Conservation (phyloP, 2,329 filamentous ascomycete species). For the Phialocephala subalpina region DNA sequence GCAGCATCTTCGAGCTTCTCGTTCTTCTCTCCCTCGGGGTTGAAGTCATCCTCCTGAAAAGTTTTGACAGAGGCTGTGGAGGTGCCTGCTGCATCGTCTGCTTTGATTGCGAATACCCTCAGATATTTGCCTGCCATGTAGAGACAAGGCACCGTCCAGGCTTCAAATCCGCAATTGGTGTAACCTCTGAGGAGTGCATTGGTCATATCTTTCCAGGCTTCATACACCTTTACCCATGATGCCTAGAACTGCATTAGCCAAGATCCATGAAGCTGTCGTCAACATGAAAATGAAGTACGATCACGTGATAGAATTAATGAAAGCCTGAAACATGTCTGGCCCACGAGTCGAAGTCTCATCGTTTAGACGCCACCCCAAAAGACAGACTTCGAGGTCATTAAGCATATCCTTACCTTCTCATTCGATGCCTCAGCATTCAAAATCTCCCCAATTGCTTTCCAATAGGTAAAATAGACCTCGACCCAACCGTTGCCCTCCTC, state of each 20-base stretch:
- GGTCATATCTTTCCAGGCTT: conserved; percentile 86
- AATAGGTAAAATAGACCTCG: conserved; percentile 84
- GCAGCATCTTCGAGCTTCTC: conserved; percentile 91
- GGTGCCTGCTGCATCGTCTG: conserved; percentile 71
- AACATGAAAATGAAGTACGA: not conserved
- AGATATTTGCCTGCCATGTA: conserved; percentile 89
- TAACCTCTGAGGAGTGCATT: conserved; percentile 83
- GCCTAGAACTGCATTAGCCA: conserved; percentile 26
- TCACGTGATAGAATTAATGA: not conserved
- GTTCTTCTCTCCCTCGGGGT: conserved; percentile 78
- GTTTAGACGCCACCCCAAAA: not conserved
- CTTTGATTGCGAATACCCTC: conserved; percentile 87
- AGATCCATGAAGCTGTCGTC: too few relatives aligned
- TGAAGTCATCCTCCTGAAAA: conserved; percentile 80
- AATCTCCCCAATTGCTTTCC: conserved; percentile 81
- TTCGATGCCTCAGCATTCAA: conserved; percentile 67
- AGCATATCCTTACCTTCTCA: not conserved
- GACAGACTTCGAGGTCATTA: not conserved
- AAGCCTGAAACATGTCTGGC: not conserved
- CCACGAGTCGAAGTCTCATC: not conserved
- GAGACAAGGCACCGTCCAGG: conserved; percentile 92
- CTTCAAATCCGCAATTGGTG: conserved; percentile 75
- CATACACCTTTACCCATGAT: conserved; percentile 81
- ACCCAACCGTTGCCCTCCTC: conserved; percentile 83
- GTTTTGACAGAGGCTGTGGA: conserved; percentile 47